Evolutionary conservation across 1,284 basidiomycete genomes (phyloP), one percentile per base, ranked within the genome.

Genomic region (Prillingera fragicola): DNA sequence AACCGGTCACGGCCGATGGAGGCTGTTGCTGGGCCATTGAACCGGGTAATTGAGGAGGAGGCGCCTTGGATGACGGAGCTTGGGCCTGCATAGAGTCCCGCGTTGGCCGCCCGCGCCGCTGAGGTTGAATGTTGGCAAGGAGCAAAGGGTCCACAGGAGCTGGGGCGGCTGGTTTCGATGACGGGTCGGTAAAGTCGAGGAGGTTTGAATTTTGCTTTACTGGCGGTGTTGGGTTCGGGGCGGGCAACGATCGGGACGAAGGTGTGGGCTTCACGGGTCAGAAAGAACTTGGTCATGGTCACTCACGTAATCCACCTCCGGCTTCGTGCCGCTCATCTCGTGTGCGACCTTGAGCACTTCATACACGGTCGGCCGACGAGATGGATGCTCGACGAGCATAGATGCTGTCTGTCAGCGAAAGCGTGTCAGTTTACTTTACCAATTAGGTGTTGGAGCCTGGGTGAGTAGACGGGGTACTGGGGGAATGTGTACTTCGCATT

Each of bases 401-500:
- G 86, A 87, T 3, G 76, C 87, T 91, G 52, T 18, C n/a, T n/a
- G 25, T 42, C 18, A 47, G 32, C 19, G 14, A 38, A 26, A 39
- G 31, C 14, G 17, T 17, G 40, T 37, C 39, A 38, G 19, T 27
- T 23, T 22, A 25, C 7, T 19, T 29, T 42, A 89, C 88, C 84
- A 54, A 99, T 96, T 33, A 98, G 71, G 36, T 81, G 76, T 59
- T 87, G 91, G 75, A 98, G 80, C 34, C 85, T 78, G 2, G 79
- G 73, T 3, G 92, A 96, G 69, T 99, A 99, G 3, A 85, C 79
- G 1, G 95, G 95, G 68, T 89, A 94, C 26, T 87, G 81, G 4
- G 91, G 91, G 49, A 89, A 88, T 60, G 84, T 85, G 71, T 96
- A 99, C 63, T 94, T 90, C 23, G 91, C 94, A 61, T 96, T 95